A percentile compares a stretch with the other conserved stretches of the same genome.
phyloP scores from a whole-genome alignment of 257 asterid species.

The Fraxinus excelsior region DNA sequence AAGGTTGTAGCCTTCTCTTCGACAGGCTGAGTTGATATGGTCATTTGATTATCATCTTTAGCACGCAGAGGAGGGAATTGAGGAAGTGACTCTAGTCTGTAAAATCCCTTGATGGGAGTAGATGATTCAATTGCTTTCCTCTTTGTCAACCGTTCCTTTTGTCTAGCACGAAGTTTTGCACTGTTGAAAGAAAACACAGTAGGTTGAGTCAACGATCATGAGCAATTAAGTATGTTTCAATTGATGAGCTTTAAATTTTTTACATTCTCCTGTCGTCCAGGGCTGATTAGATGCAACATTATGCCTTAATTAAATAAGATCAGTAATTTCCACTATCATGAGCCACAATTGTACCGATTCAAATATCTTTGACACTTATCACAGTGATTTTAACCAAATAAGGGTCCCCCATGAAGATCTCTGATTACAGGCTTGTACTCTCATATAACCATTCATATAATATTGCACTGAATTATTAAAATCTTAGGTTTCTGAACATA shows the following conservation, averaged over 20 bases:
- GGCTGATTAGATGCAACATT: not conserved
- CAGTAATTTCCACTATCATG: not conserved
- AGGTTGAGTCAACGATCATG: not conserved
- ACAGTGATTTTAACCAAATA: not conserved
- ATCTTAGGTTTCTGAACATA: not conserved
- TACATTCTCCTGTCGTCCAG: not conserved
- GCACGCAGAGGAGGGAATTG: slow-evolving; percentile 33
- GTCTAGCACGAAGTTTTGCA: slow-evolving; percentile 83
- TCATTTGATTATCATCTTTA: slow-evolving; percentile 43
- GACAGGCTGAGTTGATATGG: slow-evolving; percentile 32
- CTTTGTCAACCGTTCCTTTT: slow-evolving; percentile 69
- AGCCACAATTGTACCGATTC: not conserved
- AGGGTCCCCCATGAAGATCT: not conserved
- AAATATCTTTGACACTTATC: not conserved
- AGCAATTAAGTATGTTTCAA: not conserved
- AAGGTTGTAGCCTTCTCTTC: slow-evolving; percentile 48
- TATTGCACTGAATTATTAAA: not conserved
- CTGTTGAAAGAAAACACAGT: slow-evolving; percentile 42
- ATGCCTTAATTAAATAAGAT: not conserved
- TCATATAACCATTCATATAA: not conserved
- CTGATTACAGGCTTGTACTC: not conserved
- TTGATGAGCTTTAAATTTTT: not conserved
- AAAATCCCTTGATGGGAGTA: slow-evolving; percentile 33
- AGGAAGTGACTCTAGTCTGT: slow-evolving; percentile 33
- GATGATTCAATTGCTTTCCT: slow-evolving; percentile 45